These are phyloP conservation scores for Epichloe baconii DNA, from an alignment of 2,329 filamentous ascomycete species.

Conservation along the genomic window DNA sequence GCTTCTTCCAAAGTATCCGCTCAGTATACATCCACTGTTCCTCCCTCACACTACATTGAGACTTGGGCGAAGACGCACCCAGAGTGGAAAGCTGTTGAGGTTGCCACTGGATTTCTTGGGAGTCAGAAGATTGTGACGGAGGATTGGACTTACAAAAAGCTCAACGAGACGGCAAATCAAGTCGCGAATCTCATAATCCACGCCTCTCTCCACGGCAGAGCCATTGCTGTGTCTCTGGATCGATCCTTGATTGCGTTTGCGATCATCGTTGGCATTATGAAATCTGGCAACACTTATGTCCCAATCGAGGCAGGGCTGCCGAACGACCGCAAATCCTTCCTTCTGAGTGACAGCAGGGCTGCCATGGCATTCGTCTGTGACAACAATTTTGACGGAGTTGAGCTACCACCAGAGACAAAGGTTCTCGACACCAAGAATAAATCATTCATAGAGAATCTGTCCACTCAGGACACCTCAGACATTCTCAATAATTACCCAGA, in stretches of 20 bases:
- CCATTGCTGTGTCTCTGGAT: neutral
- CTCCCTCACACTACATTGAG: neutral
- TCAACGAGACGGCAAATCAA: conserved; percentile 1
- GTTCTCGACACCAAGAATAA: neutral
- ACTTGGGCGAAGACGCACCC: conserved; percentile 22
- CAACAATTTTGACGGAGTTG: neutral
- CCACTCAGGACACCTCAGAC: neutral
- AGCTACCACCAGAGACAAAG: neutral
- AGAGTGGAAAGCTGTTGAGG: conserved; percentile 43
- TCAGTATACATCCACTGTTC: neutral
- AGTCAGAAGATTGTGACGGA: conserved; percentile 16
- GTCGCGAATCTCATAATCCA: neutral
- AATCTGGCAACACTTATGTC: neutral
- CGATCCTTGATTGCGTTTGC: neutral
- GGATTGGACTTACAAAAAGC: neutral
- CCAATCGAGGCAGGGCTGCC: neutral
- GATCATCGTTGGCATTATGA: neutral
- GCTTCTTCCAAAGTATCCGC: neutral
- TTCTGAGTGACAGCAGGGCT: neutral
- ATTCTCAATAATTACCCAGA: neutral
- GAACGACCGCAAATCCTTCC: neutral
- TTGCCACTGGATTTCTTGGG: conserved; percentile 3
- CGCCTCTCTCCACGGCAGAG: neutral
- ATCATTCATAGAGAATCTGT: neutral
- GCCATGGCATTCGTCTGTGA: neutral